Conservation (phyloP, 495 filamentous ascomycete genomes). For the Tuber aestivum region DNA sequence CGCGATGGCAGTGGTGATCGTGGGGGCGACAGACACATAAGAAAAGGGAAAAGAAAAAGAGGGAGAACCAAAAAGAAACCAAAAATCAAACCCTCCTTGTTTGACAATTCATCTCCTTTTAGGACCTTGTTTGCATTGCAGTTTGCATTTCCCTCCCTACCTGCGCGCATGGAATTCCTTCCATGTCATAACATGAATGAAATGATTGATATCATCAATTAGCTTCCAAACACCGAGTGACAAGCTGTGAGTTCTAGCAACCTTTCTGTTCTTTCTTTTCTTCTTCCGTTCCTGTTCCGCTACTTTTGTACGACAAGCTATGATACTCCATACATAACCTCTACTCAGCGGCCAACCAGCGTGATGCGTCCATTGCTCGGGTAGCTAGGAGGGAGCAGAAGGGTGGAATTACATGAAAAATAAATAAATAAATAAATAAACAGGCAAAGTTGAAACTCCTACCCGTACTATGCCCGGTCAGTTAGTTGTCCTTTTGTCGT, state of each 20-base stretch:
- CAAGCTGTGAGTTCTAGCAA: not conserved
- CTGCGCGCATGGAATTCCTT: not conserved
- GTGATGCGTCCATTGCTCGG: not conserved
- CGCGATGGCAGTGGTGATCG: not conserved
- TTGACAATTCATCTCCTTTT: not conserved
- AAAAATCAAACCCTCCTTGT: no score
- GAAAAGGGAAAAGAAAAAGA: not conserved
- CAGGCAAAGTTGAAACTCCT: not conserved
- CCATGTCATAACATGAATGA: not conserved
- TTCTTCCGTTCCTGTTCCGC: not conserved
- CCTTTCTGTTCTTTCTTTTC: not conserved
- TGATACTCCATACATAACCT: not conserved
- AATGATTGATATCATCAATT: not conserved
- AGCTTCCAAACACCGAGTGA: not conserved
- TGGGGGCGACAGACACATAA: not conserved
- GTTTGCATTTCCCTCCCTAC: not conserved
- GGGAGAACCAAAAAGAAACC: not conserved
- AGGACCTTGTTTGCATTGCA: not conserved
- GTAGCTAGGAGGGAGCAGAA: not conserved
- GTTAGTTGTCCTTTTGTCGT: not conserved
- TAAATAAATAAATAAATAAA: no score
- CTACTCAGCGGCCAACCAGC: not conserved
- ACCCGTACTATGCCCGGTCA: not conserved
- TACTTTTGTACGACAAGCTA: not conserved
- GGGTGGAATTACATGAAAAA: not conserved